phyloP scores from a whole-genome alignment of 106 monocot species.

The Iris macrosiphon region DNA sequence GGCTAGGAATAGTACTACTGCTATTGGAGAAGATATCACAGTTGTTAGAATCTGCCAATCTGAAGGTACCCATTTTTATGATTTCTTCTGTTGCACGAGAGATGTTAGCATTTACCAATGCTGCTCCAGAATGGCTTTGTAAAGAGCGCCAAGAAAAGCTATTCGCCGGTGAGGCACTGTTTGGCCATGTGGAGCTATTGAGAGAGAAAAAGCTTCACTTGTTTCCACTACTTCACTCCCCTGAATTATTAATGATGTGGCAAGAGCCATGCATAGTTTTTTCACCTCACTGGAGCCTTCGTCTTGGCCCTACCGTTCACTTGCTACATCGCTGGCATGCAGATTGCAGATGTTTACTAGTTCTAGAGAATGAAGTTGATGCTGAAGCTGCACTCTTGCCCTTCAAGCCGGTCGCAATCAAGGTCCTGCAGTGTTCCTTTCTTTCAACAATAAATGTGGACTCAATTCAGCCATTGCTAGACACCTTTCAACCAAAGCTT shows the following conservation, averaged over 20 bases:
- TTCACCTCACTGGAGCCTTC: constrained; percentile 84
- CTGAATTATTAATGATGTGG: constrained; percentile 52
- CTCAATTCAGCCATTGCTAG: constrained; percentile 34
- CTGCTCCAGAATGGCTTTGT: constrained; percentile 91
- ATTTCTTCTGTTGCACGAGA: constrained; percentile 67
- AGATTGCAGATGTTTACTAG: constrained; percentile 52
- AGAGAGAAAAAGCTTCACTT: constrained; percentile 51
- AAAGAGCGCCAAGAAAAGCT: constrained; percentile 76
- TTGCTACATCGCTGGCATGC: constrained; percentile 78
- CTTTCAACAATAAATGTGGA: constrained; percentile 59
- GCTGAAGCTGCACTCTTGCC: constrained; percentile 59
- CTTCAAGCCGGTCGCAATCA: constrained; percentile 49
- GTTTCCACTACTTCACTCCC: constrained; percentile 41
- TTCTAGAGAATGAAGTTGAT: constrained; percentile 70
- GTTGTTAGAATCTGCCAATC: constrained; percentile 33
- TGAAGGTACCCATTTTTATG: constrained; percentile 77
- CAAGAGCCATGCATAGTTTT: constrained; percentile 90
- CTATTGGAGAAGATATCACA: constrained; percentile 67
- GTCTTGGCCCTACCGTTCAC: constrained; percentile 70
- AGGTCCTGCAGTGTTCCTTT: constrained; percentile 89
- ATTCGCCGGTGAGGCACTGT: constrained; percentile 69
- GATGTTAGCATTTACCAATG: constrained; percentile 56
- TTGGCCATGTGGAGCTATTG: constrained; percentile 59
- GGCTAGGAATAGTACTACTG: constrained; percentile 45
- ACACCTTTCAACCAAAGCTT: constrained; percentile 43